Evolutionary conservation across 2,329 filamentous ascomycete species (phyloP).

Genomic region (Aspergillus tamarii): DNA sequence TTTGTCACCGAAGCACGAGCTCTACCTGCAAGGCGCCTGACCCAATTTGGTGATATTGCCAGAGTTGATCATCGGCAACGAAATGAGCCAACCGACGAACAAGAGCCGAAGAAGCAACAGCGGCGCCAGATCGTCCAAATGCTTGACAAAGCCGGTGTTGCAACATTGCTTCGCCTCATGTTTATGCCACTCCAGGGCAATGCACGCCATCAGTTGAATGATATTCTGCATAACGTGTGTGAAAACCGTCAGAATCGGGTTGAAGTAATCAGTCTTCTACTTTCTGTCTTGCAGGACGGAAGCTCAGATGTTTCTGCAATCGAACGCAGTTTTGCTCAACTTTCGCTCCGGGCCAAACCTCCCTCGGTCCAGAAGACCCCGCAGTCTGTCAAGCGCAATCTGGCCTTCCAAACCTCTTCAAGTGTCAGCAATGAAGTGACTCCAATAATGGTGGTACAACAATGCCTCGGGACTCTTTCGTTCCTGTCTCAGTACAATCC

Average conservation of each 20-base stretch:
- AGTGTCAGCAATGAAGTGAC: conserved; percentile 81
- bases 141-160: conserved; percentile 93
- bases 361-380: conserved; percentile 78
- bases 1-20: conserved; percentile 84
- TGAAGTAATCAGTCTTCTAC: conserved; percentile 88
- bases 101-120: conserved; percentile 64
- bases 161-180: conserved; percentile 96
- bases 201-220: conserved; percentile 79
- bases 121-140: conserved; percentile 89
- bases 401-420: conserved; percentile 61
- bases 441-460: conserved; percentile 91
- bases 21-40: conserved; percentile 60
- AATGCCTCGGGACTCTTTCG: conserved; percentile 84
- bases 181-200: conserved; percentile 92
- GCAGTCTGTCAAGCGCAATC: conserved; percentile 74
- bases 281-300: conserved; percentile 93
- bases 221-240: conserved; percentile 87
- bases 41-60: conserved; percentile 55
- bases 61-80: conserved; percentile 41
- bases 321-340: conserved; percentile 90
- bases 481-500: conserved; percentile 83
- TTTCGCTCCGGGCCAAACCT: conserved; percentile 88
- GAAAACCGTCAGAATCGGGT: conserved; percentile 95
- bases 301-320: conserved; percentile 91
- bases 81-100: conserved; percentile 45